Evolutionary conservation across 345 rosid genomes (phyloP), one percentile per base, ranked within the genome.

Genomic region (Draba incana): DNA sequence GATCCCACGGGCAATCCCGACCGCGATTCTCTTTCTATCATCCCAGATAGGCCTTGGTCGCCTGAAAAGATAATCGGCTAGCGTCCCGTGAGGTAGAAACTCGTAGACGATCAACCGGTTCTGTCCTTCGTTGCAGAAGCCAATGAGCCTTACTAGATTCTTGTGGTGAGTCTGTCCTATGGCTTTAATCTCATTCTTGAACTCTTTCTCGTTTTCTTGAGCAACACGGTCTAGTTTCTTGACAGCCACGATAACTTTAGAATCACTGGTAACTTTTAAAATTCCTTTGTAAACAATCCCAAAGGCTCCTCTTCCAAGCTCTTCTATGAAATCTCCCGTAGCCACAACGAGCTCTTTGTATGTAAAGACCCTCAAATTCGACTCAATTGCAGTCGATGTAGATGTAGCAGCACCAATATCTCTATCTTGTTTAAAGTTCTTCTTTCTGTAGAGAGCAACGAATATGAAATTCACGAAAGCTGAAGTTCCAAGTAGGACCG

Each of bases 131-230:
- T 56, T 71, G 27, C 84, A 82, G 64, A 77, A 80, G 5, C 86
- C 86, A 49, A 79, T 24, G 16, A 80, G 76, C 35, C 77, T 71
- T 4, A 80, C 84, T 20, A 84, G 77, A 74, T 84, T 82, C 73
- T 72, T 84, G 64, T 84, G 86, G 74, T 77, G 77, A 8, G 75
- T 84, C 5, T 60, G 76, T 11, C 82, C 86, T 10, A 82, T 79
- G 28, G 71, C 79, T 37, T 72, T 75, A 16, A 80, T 79, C 64
- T 84, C 84, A 16, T 78, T 77, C 60, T 61, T 62, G 68, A 84
- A 82, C 66, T 75, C 83, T 66, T 70, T 75, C 35, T 82, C 78
- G 1, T 72, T 74, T 55, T 75, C 77, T 59, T 65, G 81, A 33
- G 62, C 64, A 8, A 64, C 62, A 43, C 66, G 77, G 16, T 57